Evolutionary conservation across 2,329 filamentous ascomycete genomes (phyloP).

Genomic region (Penicillium italicum): DNA sequence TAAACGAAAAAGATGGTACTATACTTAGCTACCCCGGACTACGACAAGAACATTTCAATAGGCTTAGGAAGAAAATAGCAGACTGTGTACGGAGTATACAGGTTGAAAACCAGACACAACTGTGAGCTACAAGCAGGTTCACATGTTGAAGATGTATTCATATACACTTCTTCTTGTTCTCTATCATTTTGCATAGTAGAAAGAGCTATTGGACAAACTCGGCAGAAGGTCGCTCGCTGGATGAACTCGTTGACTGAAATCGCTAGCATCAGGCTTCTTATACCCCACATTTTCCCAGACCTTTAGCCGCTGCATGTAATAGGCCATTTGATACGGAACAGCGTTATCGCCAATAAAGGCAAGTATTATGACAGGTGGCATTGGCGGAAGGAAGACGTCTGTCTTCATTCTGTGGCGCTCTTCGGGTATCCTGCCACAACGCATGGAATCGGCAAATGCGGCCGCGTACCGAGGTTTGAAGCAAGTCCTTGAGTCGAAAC

Average conservation of each 20-base stretch:
- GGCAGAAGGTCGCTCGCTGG: not conserved
- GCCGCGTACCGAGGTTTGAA: too few species aligned
- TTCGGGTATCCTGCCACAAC: too few species aligned
- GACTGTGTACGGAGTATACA: not conserved
- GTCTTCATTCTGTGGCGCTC: too few species aligned
- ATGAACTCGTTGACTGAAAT: not conserved
- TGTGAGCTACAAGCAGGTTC: not conserved
- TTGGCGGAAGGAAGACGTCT: too few species aligned
- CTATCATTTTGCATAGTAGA: not conserved
- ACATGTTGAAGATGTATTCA: fast-evolving
- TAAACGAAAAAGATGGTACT: not conserved
- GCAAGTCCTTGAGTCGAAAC: too few species aligned
- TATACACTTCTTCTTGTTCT: not conserved
- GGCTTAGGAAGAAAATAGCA: too few species aligned
- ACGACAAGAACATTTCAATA: not conserved
- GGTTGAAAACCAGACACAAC: not conserved
- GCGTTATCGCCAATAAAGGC: too few species aligned
- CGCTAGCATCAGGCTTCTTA: not conserved
- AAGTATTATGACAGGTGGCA: too few species aligned
- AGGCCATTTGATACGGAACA: too few species aligned
- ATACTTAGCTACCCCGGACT: not conserved
- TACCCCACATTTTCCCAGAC: not conserved
- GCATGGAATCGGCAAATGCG: too few species aligned
- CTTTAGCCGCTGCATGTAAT: too few species aligned
- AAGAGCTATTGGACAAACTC: too few species aligned